Base-by-base conservation (phyloP, 2,329 filamentous ascomycete genomes). In the Aspergillus clavatus region DNA sequence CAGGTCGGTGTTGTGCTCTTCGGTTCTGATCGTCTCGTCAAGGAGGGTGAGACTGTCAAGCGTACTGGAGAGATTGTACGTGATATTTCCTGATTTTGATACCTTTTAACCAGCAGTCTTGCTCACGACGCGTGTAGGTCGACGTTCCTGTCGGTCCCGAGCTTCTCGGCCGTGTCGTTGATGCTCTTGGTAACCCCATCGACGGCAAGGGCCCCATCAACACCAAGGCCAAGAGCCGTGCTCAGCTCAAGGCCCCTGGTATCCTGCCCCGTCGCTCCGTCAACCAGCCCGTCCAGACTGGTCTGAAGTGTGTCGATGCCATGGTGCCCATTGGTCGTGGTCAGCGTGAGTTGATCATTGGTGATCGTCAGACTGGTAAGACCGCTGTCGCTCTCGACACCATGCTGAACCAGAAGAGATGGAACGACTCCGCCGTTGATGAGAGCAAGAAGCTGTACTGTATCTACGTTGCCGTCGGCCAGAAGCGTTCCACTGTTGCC, bases 1-100 rank as follows among this genome's bases (percentile, higher is more conserved):
- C 93, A 97, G 79, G 93, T 98, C 79, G 93, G 93, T 95, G 90
- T 98, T 69, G 93, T 98, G 83, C 83, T 98, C 71, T 98, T 98
- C 83, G 93, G 93, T 85, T 97, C 93, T 71, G 93, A 98, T 80
- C 90, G 93, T 90, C 83, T 96, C 67, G 93, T 98, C 84, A 93
- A 89, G 82, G 93, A 98, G 79, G 93, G 93, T 71, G 91, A 98
- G 83, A 91, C 87, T 60, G 93, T 98, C 77, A 97, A 95, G 87
- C 91, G 93, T 85, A 98, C 93, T 67, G 93, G 93, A 74, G 82
- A 95, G 79, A 98, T 98, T 85, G 93, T 95, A 77, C 77, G 89
- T 81, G 46, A 38, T 51, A 21, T 41, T 28, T 36, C 35, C 44
- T 24, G 22, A 21, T 14, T 18, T 23, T 12, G 7, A 18, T 19